Percentiles rank a stretch among this genome's conserved stretches.
phyloP scores from a whole-genome alignment of 2,329 filamentous ascomycete genomes.

The Penicillium occitanis region DNA sequence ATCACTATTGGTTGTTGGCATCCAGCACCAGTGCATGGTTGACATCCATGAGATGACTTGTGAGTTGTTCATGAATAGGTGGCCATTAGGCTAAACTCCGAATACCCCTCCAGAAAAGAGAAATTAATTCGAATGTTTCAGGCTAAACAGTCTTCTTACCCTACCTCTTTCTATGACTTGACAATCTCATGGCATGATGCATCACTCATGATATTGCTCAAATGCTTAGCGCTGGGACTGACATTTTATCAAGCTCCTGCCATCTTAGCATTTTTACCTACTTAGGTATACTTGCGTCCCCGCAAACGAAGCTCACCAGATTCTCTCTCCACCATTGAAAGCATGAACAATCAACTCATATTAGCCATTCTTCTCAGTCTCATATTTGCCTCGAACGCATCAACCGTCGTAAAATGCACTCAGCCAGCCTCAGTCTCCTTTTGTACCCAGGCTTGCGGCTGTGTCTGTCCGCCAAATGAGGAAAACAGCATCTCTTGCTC shows the following conservation, averaged over 20 bases:
- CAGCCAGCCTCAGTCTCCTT: neutral
- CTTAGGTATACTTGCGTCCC: neutral
- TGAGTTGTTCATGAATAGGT: neutral
- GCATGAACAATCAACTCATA: neutral
- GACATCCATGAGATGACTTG: neutral
- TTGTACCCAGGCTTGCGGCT: neutral
- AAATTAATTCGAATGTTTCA: neutral
- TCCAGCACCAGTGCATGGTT: neutral
- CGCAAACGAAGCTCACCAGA: neutral
- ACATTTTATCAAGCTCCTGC: neutral
- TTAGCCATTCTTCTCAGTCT: neutral
- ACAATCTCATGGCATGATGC: neutral
- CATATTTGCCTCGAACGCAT: neutral
- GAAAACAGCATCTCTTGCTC: neutral
- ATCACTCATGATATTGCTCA: neutral
- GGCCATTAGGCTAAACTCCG: neutral
- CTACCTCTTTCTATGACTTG: neutral
- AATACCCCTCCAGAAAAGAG: neutral
- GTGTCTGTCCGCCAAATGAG: neutral
- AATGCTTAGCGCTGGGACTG: neutral
- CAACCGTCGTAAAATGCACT: neutral
- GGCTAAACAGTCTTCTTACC: neutral
- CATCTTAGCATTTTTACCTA: neutral
- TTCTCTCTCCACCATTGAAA: neutral
- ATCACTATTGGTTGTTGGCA: neutral